A percentile compares a stretch with the other conserved stretches of the same genome.
Evolutionary conservation across 805 yeast species (phyloP).

Genomic region (Millerago galiae): DNA sequence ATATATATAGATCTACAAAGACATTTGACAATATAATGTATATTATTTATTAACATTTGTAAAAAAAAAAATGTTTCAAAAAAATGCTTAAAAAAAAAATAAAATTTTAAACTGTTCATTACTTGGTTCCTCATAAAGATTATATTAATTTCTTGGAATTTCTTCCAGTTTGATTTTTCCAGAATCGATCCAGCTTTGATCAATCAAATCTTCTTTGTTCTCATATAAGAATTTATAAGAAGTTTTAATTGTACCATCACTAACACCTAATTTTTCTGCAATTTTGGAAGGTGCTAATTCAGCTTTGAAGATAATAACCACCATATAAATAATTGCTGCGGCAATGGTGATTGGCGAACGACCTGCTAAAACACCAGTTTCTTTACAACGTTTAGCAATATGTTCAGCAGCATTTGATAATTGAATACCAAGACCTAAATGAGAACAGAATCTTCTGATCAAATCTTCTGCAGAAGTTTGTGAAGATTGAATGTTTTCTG

Average conservation of each 20-base stretch:
- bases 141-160: slow-evolving; percentile 14
- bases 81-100: neutral
- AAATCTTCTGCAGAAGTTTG: slow-evolving; percentile 92
- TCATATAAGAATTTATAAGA: slow-evolving; percentile 78
- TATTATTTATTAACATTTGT: neutral
- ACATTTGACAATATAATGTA: no score
- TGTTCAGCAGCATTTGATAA: slow-evolving; percentile 90
- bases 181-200: slow-evolving; percentile 66
- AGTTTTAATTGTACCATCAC: slow-evolving; percentile 95
- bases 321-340: slow-evolving; percentile 94
- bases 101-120: neutral
- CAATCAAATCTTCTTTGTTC: slow-evolving; percentile 65
- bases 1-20: no score
- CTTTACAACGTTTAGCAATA: slow-evolving; percentile 85
- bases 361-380: slow-evolving; percentile 91
- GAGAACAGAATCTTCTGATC: slow-evolving; percentile 93
- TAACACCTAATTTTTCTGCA: slow-evolving; percentile 89
- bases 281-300: slow-evolving; percentile 72
- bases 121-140: neutral
- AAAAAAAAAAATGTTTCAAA: neutral
- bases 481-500: slow-evolving; percentile 52
- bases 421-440: slow-evolving; percentile 77
- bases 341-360: slow-evolving; percentile 96
- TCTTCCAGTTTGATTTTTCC: slow-evolving; percentile 53
- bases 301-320: slow-evolving; percentile 79